Evolutionary conservation across 768 basidiomycete genomes (phyloP), one percentile per base, ranked within the genome.

Genomic region (Mycena galericulata): DNA sequence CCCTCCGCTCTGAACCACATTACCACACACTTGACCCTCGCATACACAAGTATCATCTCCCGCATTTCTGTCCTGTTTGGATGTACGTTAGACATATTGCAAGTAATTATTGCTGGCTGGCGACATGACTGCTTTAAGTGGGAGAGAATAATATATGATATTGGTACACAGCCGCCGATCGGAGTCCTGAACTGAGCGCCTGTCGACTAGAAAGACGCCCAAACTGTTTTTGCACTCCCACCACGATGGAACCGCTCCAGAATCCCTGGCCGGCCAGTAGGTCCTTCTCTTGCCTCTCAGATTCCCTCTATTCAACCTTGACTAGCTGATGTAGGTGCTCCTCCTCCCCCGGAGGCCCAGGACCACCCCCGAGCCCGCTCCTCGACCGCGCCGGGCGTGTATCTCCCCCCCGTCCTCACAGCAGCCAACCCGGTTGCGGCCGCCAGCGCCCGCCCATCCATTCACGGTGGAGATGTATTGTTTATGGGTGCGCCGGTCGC

Each of bases 1-100:
- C 75, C 74, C 72, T 73, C 74, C 71, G 60, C 69, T 68, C 74
- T 78, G 68, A 67, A 73, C 65, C 78, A 75, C 75, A 79, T 77
- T 74, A 71, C 69, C 65, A 72, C 78, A 76, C 34, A 75, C 18
- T 62, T 57, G 40, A 69, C 71, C 73, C 66, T 76, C 75, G 69
- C 68, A 74, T 67, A 78, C 78, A 69, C 80, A 54, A 12, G n/a
- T n/a, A n/a, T n/a, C 34, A 34, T 51, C 9, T 34, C n/a, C 50
- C 30, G 30, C 50, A 80, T 83, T 79, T 75, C 72, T 64, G 67
- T 73, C 73, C 74, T 74, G 34, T 36, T 36, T 36, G 69, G 64
- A 67, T 66, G 66, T 75, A 74, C 69, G 46, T 53, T 68, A 68
- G 34, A 62, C 61, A 67, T 62, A 64, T 73, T 53, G 62, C 62